A percentile compares a stretch with the other conserved stretches of the same genome.
Evolutionary conservation across 2,329 filamentous ascomycete genomes (phyloP).

Genomic region (Fusarium camptoceras): DNA sequence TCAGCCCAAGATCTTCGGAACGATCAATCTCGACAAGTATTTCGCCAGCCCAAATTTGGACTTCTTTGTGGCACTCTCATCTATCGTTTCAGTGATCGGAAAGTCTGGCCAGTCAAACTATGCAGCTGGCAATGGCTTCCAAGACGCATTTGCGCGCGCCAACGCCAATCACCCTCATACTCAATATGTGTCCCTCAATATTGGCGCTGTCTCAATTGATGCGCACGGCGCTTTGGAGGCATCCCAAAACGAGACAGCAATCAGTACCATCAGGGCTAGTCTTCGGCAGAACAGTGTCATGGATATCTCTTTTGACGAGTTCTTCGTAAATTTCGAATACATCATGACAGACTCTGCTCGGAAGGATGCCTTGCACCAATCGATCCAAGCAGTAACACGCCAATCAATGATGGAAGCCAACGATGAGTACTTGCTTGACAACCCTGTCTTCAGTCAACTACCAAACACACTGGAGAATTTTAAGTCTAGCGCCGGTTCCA

Average conservation of each 20-base stretch:
- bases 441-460: constrained; percentile 1
- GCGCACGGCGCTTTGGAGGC: constrained; percentile 6
- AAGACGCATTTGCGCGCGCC: constrained; percentile 4
- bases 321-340: constrained; percentile 9
- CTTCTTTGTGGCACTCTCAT: constrained; percentile 8
- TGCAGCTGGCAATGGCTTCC: constrained; percentile 8
- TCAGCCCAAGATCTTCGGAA: constrained; percentile 5
- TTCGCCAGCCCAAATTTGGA: not conserved
- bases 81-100: constrained; percentile 11
- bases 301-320: constrained; percentile 8
- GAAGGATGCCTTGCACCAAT: not conserved
- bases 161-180: constrained; percentile 1
- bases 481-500: not conserved
- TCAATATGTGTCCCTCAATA: constrained; percentile 5
- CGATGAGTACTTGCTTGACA: constrained; percentile 2
- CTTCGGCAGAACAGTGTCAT: constrained; percentile 9
- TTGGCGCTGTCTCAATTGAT: constrained; percentile 9
- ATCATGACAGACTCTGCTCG: not conserved
- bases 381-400: constrained; percentile 1
- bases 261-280: constrained; percentile 7
- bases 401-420: constrained; percentile 12
- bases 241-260: not conserved
- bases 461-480: not conserved
- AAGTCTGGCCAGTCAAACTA: constrained; percentile 18
- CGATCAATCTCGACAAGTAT: constrained; percentile 7